These are phyloP conservation scores for Diaporthe amygdali DNA, from an alignment of 2,329 filamentous ascomycete genomes.

Conservation along the genomic window DNA sequence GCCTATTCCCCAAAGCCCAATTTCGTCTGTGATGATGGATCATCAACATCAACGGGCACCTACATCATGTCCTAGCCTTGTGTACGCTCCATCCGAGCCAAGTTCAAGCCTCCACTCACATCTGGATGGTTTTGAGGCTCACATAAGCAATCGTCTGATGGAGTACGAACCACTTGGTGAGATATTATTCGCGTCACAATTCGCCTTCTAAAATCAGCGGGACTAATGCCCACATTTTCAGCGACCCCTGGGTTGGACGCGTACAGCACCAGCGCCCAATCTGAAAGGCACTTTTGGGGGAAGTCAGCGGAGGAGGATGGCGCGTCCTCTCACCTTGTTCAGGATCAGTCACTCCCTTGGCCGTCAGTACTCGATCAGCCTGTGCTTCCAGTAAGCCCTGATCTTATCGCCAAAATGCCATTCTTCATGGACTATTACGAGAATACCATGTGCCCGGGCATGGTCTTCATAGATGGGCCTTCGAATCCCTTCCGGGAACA, in stretches of 20 bases:
- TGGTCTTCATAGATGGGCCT: conserved; percentile 88
- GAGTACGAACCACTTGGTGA: conserved; percentile 63
- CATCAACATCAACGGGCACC: conserved; percentile 53
- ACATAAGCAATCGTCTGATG: conserved; percentile 57
- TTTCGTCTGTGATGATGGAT: conserved; percentile 60
- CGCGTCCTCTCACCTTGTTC: conserved; percentile 43
- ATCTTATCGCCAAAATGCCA: conserved; percentile 78
- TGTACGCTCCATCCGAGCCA: conserved; percentile 65
- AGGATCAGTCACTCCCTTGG: conserved; percentile 54
- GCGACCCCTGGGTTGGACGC: conserved; percentile 58
- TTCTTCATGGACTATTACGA: conserved; percentile 95
- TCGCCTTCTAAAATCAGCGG: conserved; percentile 25
- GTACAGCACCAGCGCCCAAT: conserved; percentile 56
- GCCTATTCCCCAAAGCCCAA: conserved; percentile 60
- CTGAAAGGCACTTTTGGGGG: conserved; percentile 53
- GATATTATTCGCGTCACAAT: conserved; percentile 47
- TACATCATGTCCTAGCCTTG: conserved; percentile 65
- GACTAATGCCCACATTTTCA: conserved; percentile 34
- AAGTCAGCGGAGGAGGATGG: conserved; percentile 52
- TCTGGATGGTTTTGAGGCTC: conserved; percentile 61
- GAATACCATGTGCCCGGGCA: conserved; percentile 87
- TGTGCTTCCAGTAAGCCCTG: conserved; percentile 59
- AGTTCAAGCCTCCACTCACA: conserved; percentile 66
- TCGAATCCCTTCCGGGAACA: conserved; percentile 86
- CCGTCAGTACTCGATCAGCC: conserved; percentile 51